Percentiles rank a stretch among this genome's conserved stretches.
These are phyloP conservation scores for Aspergillus phoenicis DNA, from an alignment of 2,329 filamentous ascomycete species.

Conservation along the genomic window DNA sequence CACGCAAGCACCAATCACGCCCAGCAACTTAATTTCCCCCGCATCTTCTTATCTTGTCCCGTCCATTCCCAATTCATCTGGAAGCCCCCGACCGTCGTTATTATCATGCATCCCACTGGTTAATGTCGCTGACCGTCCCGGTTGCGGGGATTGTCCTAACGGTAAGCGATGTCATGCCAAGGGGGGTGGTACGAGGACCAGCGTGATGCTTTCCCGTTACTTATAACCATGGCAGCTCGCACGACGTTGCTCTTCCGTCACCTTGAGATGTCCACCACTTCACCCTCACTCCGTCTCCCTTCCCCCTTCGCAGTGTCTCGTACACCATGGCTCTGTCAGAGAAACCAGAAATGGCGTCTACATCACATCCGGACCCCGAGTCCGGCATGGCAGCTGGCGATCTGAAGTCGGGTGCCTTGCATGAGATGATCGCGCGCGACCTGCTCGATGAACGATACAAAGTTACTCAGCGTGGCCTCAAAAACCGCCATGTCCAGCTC, in stretches of 20 bases:
- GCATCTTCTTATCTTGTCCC: conserved; percentile 5
- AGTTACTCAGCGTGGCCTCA: conserved; percentile 45
- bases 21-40: not conserved
- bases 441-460: conserved; percentile 45
- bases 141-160: conserved; percentile 3
- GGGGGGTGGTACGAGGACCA: not conserved
- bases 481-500: conserved; percentile 47
- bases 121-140: not conserved
- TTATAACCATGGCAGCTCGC: conserved; percentile 5
- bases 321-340: conserved; percentile 11
- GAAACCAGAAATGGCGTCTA: conserved; percentile 11
- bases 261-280: not conserved
- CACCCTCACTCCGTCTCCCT: not conserved
- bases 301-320: not conserved
- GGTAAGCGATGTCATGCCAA: not conserved
- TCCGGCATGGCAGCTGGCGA: conserved; percentile 10
- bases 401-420: conserved; percentile 27
- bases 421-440: conserved; percentile 42
- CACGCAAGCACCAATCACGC: not conserved
- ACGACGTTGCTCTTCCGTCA: not conserved
- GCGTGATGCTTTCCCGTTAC: not conserved
- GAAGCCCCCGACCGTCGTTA: not conserved
- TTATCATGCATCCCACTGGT: not conserved
- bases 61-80: not conserved
- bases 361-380: conserved; percentile 11